Conservation (phyloP, 163 green algal genomes). For the Volvox carteri region DNA sequence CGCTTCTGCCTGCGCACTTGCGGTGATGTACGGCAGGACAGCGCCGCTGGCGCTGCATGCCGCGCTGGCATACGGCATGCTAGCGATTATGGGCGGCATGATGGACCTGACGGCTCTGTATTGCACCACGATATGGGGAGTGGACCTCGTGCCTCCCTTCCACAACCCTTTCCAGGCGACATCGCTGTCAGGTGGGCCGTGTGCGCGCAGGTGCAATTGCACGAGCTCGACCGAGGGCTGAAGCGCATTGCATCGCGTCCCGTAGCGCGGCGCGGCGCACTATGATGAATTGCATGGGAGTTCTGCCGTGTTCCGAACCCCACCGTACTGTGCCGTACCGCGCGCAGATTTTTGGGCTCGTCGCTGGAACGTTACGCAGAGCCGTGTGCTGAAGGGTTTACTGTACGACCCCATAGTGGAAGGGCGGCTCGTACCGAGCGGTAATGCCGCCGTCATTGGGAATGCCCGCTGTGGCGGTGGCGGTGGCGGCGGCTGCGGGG, state of each 20-base stretch:
- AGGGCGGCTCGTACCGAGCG: constrained; percentile 15
- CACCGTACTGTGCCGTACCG: not conserved
- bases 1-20: not conserved
- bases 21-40: not conserved
- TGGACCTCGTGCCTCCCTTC: constrained; percentile 53
- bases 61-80: constrained; percentile 33
- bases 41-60: constrained; percentile 11
- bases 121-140: not conserved
- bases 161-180: constrained; percentile 27
- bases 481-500: not conserved
- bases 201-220: too few species aligned
- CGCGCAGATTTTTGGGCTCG: constrained; percentile 70
- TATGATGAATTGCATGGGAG: too few species aligned
- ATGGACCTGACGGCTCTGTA: constrained; percentile 47
- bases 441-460: not conserved
- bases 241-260: too few species aligned
- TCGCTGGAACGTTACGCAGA: constrained; percentile 75
- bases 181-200: constrained; percentile 40
- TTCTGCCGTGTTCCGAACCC: too few species aligned
- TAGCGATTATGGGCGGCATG: constrained; percentile 39
- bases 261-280: too few species aligned
- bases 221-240: too few species aligned
- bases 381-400: constrained; percentile 65
- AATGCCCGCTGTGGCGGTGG: not conserved
- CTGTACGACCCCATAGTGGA: constrained; percentile 76